Base-by-base conservation (phyloP, 768 basidiomycete genomes). In the Exidia glandulosa region DNA sequence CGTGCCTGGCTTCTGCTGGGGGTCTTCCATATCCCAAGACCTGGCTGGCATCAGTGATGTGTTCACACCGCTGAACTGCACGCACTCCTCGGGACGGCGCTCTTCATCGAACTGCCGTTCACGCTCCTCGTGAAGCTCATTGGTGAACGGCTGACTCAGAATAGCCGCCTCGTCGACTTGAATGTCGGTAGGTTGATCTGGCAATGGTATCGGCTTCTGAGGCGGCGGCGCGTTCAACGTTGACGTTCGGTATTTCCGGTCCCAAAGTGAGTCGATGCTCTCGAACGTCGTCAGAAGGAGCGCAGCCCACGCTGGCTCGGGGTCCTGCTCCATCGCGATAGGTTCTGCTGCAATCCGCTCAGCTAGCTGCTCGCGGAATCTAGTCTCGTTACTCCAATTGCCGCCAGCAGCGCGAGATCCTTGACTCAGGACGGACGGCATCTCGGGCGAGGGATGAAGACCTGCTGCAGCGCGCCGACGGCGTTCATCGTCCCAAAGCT, bases 401-500 rank as follows among this genome's bases (percentile, higher is more conserved):
- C 77, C 79, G 1, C 82, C 83, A 32, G 69, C 64, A 27, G 72
- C 79, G 69, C 88, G 77, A 5, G 79, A 81, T 6, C 80, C 78
- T 62, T 82, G 86, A 66, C 83, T 87, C 57, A 78, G 79, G 68
- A 87, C 86, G 33, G 81, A 71, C 14, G 91, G 89, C 59, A 92
- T 76, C 47, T 81, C 81, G 13, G 88, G 88, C 19, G 88, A 81
- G 4, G 92, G 84, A 61, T 81, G 68, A 33, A 94, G 76, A 1
- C 92, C 92, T 33, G 78, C 80, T 3, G 76, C 77, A 29, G 72
- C 70, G 23, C 94, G 79, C 9, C 93, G 82, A 12, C 78, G 77
- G n/a, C 88, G 82, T 73, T 99, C 95, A 66, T 97, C 94, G 57
- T 94, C 90, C 95, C 95, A 99, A 2, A 98, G 77, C 72, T 97